phyloP scores from a whole-genome alignment of 2,329 filamentous ascomycete species.

The Aspergillus arachidicola region DNA sequence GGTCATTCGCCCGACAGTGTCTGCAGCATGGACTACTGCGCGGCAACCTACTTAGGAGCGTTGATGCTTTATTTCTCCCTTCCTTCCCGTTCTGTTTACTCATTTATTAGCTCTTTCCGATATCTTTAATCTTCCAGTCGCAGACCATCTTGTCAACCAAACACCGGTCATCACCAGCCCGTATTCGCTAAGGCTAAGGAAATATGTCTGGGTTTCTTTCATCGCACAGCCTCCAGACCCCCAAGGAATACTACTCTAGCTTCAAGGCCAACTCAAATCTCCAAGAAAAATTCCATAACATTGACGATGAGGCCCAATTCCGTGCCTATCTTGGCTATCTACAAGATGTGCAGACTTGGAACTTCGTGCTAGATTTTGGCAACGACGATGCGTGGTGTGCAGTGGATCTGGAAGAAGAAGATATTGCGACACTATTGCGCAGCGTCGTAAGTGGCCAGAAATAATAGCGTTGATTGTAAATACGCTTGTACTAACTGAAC shows the following conservation, averaged over 20 bases:
- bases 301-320: conserved; percentile 41
- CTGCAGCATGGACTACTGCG: neutral
- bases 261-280: conserved; percentile 24
- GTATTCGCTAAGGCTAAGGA: neutral
- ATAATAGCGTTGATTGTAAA: neutral
- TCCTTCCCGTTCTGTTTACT: neutral
- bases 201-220: conserved; percentile 18
- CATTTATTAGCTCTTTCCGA: neutral
- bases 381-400: conserved; percentile 46
- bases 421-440: conserved; percentile 37
- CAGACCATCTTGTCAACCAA: neutral
- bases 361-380: conserved; percentile 49
- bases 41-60: neutral
- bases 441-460: conserved; percentile 30
- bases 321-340: conserved; percentile 31
- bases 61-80: neutral
- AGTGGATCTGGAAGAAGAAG: conserved; percentile 37
- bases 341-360: conserved; percentile 33
- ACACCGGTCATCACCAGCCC: too few relatives aligned
- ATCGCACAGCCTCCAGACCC: conserved; percentile 17
- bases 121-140: neutral
- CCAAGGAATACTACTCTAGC: conserved; percentile 37
- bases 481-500: neutral
- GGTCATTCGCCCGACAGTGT: conserved; percentile 7
- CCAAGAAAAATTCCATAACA: conserved; percentile 36